Conservation (phyloP, 345 rosid genomes). For the Clausena lansium region DNA sequence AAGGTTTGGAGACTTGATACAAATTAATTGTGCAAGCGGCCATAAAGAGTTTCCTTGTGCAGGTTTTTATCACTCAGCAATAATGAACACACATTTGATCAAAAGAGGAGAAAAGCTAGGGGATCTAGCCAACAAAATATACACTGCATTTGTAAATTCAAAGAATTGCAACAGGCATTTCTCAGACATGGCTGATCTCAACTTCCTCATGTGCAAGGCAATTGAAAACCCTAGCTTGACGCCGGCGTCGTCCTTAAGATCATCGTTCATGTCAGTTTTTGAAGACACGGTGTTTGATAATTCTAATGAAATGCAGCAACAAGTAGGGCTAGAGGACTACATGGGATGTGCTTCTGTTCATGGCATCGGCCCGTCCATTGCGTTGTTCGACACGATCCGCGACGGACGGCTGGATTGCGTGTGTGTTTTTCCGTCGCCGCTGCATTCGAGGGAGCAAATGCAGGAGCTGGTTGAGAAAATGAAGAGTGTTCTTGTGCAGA, state of each 20-base stretch:
- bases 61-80: slow-evolving; percentile 59
- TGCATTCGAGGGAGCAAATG: slow-evolving; percentile 56
- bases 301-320: slow-evolving; percentile 17
- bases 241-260: slow-evolving; percentile 36
- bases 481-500: slow-evolving; percentile 36
- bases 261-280: slow-evolving; percentile 44
- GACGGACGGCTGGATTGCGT: slow-evolving; percentile 40
- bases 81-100: slow-evolving; percentile 35
- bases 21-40: too few species aligned
- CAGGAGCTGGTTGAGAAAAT: slow-evolving; percentile 31
- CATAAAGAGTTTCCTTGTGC: not conserved
- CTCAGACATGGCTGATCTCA: slow-evolving; percentile 53
- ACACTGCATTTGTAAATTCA: slow-evolving; percentile 25
- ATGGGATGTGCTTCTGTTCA: slow-evolving; percentile 53
- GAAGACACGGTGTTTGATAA: slow-evolving; percentile 40
- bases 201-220: slow-evolving; percentile 53
- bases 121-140: slow-evolving; percentile 42
- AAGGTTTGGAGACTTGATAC: too few species aligned
- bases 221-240: slow-evolving; percentile 51
- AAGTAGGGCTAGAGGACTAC: slow-evolving; percentile 42
- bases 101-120: slow-evolving; percentile 35
- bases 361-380: slow-evolving; percentile 48
- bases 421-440: slow-evolving; percentile 48
- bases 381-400: slow-evolving; percentile 45
- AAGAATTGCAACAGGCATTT: slow-evolving; percentile 42